A percentile compares a stretch with the other conserved stretches of the same genome.
Evolutionary conservation across 2,329 filamentous ascomycete genomes (phyloP).

Genomic region (Cryphonectria parasitica): DNA sequence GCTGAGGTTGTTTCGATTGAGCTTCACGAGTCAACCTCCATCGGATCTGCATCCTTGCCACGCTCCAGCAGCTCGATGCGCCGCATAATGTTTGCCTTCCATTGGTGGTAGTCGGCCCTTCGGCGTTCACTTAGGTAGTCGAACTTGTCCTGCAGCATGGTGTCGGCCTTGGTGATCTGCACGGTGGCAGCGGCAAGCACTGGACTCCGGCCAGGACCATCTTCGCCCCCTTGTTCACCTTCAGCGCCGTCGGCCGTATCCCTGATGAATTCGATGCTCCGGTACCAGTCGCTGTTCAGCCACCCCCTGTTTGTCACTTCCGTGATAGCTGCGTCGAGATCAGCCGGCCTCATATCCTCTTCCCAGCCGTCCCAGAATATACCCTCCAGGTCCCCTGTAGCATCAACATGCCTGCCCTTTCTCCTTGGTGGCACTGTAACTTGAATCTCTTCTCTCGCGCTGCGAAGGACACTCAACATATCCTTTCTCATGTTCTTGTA

Average conservation of each 20-base stretch:
- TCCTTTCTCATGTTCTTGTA: slow-evolving; percentile 53
- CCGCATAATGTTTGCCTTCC: slow-evolving; percentile 65
- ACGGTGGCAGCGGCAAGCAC: slow-evolving; percentile 37
- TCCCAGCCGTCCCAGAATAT: slow-evolving; percentile 57
- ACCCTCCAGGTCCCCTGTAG: slow-evolving; percentile 46
- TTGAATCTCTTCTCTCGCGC: slow-evolving; percentile 42
- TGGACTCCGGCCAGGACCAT: slow-evolving; percentile 40
- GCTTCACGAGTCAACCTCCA: slow-evolving; percentile 31
- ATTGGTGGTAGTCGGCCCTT: slow-evolving; percentile 62
- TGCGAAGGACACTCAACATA: slow-evolving; percentile 49
- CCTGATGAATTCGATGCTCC: slow-evolving; percentile 59
- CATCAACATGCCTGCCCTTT: slow-evolving; percentile 45
- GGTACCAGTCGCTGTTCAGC: slow-evolving; percentile 68
- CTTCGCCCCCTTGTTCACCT: slow-evolving; percentile 32
- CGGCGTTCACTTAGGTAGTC: slow-evolving; percentile 71
- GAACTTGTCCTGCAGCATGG: slow-evolving; percentile 76
- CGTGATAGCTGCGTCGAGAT: slow-evolving; percentile 66
- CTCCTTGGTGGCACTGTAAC: slow-evolving; percentile 40
- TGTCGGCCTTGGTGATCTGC: slow-evolving; percentile 57
- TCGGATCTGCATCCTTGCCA: slow-evolving; percentile 15
- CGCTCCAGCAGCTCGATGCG: slow-evolving; percentile 47
- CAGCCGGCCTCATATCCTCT: slow-evolving; percentile 47
- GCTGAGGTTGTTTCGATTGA: neutral
- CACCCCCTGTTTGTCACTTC: slow-evolving; percentile 60
- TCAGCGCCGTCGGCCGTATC: slow-evolving; percentile 41